Evolutionary conservation across 306 rosid species (phyloP).

Genomic region (Lathyrus sativus): DNA sequence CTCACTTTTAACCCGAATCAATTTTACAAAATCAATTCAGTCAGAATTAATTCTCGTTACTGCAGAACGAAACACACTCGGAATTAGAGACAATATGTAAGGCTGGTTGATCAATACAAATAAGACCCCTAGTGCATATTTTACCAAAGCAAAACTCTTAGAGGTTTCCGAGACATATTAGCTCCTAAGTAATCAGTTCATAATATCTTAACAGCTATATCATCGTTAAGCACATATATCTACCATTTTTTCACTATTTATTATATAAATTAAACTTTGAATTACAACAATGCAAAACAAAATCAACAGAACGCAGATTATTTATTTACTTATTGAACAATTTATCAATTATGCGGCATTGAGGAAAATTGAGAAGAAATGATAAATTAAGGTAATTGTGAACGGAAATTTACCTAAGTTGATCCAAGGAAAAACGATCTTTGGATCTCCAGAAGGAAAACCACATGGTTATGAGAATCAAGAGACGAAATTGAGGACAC

Average conservation of each 20-base stretch:
- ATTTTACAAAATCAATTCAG: too few species aligned
- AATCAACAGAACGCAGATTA: not conserved
- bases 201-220: not conserved
- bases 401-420: slow-evolving; percentile 57
- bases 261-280: not conserved
- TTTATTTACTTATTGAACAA: not conserved
- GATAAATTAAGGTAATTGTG: too few species aligned
- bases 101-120: not conserved
- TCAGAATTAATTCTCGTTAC: too few species aligned
- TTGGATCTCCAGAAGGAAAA: slow-evolving; percentile 78
- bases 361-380: not conserved
- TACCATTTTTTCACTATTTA: not conserved
- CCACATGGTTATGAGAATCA: slow-evolving; percentile 71
- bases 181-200: not conserved
- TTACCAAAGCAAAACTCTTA: not conserved
- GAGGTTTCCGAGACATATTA: not conserved
- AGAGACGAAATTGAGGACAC: slow-evolving; percentile 35
- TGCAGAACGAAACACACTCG: too few species aligned
- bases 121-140: not conserved
- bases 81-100: not conserved
- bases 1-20: too few species aligned
- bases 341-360: not conserved
- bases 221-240: not conserved
- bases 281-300: slow-evolving; percentile 4
- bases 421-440: slow-evolving; percentile 75